A percentile compares a stretch with the other conserved stretches of the same genome.
These are phyloP conservation scores for Penicillium sp. DNA, from an alignment of 2,329 filamentous ascomycete species.

Conservation along the genomic window DNA sequence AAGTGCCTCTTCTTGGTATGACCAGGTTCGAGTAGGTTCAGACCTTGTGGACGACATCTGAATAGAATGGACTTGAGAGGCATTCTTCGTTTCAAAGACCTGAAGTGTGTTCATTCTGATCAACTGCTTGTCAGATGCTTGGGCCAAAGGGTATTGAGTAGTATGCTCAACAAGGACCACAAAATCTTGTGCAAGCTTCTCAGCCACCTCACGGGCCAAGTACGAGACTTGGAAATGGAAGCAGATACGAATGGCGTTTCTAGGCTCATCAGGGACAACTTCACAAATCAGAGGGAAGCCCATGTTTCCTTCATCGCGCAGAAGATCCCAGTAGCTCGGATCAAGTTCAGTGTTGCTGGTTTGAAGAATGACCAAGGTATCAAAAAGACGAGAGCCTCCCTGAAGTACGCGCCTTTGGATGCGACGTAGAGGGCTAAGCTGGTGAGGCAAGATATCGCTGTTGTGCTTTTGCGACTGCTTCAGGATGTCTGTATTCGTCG, in stretches of 20 bases:
- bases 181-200: conserved; percentile 28
- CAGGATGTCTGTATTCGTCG: conserved; percentile 54
- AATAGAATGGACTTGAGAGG: not conserved
- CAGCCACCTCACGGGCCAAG: conserved; percentile 19
- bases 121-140: conserved; percentile 25
- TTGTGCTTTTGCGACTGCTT: conserved; percentile 59
- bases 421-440: conserved; percentile 68
- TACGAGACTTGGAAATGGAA: conserved; percentile 55
- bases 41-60: conserved; percentile 4
- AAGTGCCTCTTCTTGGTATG: conserved; percentile 48
- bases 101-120: conserved; percentile 21
- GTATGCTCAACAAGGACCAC: conserved; percentile 32
- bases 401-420: conserved; percentile 55
- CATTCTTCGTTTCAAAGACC: conserved; percentile 23
- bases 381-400: conserved; percentile 60
- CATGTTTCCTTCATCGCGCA: conserved; percentile 52
- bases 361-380: conserved; percentile 75
- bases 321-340: conserved; percentile 47
- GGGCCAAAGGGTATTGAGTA: conserved; percentile 28
- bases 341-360: conserved; percentile 49
- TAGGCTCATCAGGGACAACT: conserved; percentile 52
- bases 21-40: conserved; percentile 42
- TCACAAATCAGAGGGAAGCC: conserved; percentile 73
- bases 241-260: conserved; percentile 53
- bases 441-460: conserved; percentile 58